These are phyloP conservation scores for Phytophthora palmivora DNA, from an alignment of 352 stramenopile genomes.

Conservation along the genomic window DNA sequence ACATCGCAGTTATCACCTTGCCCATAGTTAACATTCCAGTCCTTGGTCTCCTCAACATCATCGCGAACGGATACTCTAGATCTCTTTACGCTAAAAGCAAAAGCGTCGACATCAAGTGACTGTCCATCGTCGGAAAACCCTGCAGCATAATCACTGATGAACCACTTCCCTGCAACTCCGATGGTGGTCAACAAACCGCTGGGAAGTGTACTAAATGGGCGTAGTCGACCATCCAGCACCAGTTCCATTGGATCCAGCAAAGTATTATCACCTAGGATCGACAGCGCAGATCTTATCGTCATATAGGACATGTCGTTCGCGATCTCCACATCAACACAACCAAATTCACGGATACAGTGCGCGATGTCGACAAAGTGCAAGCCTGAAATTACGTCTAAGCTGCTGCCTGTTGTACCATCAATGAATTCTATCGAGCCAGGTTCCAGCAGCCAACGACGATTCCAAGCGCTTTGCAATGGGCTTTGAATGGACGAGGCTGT, in stretches of 20 bases:
- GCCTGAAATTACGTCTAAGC: not conserved
- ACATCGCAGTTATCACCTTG: no score
- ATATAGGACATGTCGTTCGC: slow-evolving; percentile 14
- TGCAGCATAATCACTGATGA: slow-evolving; percentile 2
- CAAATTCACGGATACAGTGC: slow-evolving; percentile 11
- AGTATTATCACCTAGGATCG: not conserved
- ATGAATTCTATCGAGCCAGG: slow-evolving; percentile 13
- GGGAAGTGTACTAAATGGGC: slow-evolving; percentile 2
- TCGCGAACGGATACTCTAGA: no score
- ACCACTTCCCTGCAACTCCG: not conserved
- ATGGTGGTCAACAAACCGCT: not conserved
- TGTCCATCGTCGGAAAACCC: not conserved
- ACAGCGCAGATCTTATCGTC: slow-evolving; percentile 7
- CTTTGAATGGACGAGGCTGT: not conserved
- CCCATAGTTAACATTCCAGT: no score
- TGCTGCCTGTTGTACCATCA: not conserved
- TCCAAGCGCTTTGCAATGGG: slow-evolving; percentile 12
- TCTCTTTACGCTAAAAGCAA: not conserved
- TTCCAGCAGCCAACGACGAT: slow-evolving; percentile 19
- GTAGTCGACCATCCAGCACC: slow-evolving; percentile 1
- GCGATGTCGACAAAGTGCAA: slow-evolving; percentile 1
- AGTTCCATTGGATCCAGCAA: slow-evolving; percentile 10
- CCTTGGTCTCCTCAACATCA: no score
- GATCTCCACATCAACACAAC: slow-evolving; percentile 17
- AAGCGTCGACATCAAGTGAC: slow-evolving; percentile 3